These are phyloP conservation scores for Tolypocladium amazonense DNA, from an alignment of 2,329 filamentous ascomycete genomes.

Conservation along the genomic window DNA sequence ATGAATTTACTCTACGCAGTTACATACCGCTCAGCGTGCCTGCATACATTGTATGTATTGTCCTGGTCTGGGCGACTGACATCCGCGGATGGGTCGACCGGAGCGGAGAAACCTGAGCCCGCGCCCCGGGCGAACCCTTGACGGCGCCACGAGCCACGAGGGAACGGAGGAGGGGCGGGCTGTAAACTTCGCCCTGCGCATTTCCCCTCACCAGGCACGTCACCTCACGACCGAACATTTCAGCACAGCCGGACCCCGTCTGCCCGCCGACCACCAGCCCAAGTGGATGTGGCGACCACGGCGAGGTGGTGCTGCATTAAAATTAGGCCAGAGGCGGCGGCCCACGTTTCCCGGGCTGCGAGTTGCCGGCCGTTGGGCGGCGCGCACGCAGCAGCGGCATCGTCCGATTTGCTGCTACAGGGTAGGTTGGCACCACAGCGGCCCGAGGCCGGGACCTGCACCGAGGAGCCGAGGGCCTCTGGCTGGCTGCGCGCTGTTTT, in stretches of 20 bases:
- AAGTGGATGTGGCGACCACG: background rate
- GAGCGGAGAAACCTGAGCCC: background rate
- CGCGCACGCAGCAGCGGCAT: background rate
- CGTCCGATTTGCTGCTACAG: background rate
- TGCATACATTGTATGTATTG: no score
- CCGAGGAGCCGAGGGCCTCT: no score
- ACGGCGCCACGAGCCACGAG: background rate
- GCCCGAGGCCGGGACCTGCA: background rate
- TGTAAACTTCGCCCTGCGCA: slow-evolving; percentile 17
- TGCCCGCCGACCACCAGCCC: background rate
- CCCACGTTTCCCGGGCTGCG: background rate
- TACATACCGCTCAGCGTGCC: no score
- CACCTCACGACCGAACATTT: slow-evolving; percentile 32
- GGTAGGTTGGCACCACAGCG: background rate
- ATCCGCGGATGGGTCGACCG: background rate
- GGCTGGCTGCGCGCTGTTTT: background rate
- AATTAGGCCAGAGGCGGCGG: background rate
- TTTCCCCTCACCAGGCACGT: slow-evolving; percentile 21
- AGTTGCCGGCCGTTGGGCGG: background rate
- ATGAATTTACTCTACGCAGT: no score
- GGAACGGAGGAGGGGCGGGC: slow-evolving; percentile 1
- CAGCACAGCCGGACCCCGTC: slow-evolving; percentile 24
- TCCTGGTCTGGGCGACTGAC: no score
- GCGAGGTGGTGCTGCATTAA: background rate
- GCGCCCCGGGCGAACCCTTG: background rate